Conservation (phyloP, 257 asterid genomes). For the Solanum chmielewskii region DNA sequence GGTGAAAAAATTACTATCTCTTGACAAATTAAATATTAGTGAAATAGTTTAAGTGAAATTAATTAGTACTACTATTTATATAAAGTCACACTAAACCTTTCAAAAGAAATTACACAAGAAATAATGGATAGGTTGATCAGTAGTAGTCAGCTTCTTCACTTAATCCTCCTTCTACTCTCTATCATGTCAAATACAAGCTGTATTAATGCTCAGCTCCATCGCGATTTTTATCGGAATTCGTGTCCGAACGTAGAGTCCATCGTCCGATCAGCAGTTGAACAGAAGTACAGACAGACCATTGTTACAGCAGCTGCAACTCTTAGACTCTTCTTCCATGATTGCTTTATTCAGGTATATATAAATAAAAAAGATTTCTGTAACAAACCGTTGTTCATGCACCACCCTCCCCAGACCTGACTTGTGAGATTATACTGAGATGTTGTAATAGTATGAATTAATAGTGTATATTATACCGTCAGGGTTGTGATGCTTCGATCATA, state of each 20-base stretch:
- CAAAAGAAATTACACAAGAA: neutral
- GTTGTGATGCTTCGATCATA: conserved; percentile 76
- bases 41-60: neutral
- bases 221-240: conserved; percentile 37
- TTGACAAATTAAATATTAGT: neutral
- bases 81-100: neutral
- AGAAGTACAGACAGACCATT: conserved; percentile 53
- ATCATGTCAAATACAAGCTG: conserved; percentile 4
- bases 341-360: conserved; percentile 44
- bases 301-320: conserved; percentile 83
- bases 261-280: conserved; percentile 56
- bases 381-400: neutral
- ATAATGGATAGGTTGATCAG: neutral
- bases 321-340: conserved; percentile 81
- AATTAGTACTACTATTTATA: neutral
- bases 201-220: conserved; percentile 19
- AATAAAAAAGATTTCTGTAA: neutral
- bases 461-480: conserved; percentile 16
- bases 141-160: neutral
- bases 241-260: conserved; percentile 68
- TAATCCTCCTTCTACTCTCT: conserved; percentile 4
- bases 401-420: neutral
- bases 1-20: neutral
- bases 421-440: neutral
- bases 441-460: neutral